These are phyloP conservation scores for Lichina pygmaea DNA, from an alignment of 495 filamentous ascomycete genomes.

Conservation along the genomic window DNA sequence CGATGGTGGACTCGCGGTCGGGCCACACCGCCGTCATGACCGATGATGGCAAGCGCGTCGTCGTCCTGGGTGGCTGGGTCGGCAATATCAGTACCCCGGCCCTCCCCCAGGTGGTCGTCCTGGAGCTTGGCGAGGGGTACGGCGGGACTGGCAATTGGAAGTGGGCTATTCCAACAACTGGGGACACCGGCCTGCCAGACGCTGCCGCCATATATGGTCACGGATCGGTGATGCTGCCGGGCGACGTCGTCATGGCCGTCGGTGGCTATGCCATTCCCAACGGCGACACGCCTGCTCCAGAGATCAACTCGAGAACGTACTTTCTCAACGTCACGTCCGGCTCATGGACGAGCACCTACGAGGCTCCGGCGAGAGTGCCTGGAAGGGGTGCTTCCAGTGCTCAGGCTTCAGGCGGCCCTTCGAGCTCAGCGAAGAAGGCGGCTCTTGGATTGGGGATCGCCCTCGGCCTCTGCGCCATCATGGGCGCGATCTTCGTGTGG, in stretches of 20 bases:
- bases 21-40: slow-evolving; percentile 66
- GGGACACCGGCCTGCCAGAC: slow-evolving; percentile 24
- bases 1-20: slow-evolving; percentile 44
- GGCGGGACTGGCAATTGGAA: slow-evolving; percentile 41
- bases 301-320: slow-evolving; percentile 20
- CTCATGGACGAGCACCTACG: slow-evolving; percentile 41
- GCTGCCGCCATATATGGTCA: slow-evolving; percentile 33
- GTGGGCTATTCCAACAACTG: slow-evolving; percentile 34
- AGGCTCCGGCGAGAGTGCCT: neutral
- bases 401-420: neutral
- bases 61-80: slow-evolving; percentile 79
- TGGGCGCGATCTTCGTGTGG: slow-evolving; percentile 22
- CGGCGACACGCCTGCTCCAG: slow-evolving; percentile 9
- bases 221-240: slow-evolving; percentile 57
- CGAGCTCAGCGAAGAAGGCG: slow-evolving; percentile 21
- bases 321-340: slow-evolving; percentile 61
- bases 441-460: slow-evolving; percentile 55
- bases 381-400: neutral
- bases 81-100: slow-evolving; percentile 50
- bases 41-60: slow-evolving; percentile 41
- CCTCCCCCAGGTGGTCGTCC: slow-evolving; percentile 48
- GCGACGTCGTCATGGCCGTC: slow-evolving; percentile 69
- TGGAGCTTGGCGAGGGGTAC: slow-evolving; percentile 43
- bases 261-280: slow-evolving; percentile 49
- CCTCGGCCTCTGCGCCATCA: slow-evolving; percentile 29